phyloP scores from a whole-genome alignment of 148 eudicot genomes.

The Dianthus caryophyllus region DNA sequence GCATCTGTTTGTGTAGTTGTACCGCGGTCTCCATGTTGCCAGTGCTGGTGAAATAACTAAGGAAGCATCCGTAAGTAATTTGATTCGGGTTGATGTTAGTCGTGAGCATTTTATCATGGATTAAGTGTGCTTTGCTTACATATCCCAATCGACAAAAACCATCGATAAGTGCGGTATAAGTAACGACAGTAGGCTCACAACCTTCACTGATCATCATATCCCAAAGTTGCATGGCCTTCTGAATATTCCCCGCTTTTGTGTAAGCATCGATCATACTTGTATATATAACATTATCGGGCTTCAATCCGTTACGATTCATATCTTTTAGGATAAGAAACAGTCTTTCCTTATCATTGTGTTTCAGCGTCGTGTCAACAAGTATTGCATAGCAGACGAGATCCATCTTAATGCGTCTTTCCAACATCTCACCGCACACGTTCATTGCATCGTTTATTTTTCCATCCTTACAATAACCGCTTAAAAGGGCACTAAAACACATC shows the following conservation, averaged over 20 bases:
- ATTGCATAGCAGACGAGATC: constrained; percentile 74
- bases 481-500: constrained; percentile 65
- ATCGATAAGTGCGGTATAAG: constrained; percentile 65
- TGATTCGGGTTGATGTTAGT: constrained; percentile 54
- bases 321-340: constrained; percentile 47
- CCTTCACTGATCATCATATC: constrained; percentile 71
- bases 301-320: constrained; percentile 57
- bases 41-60: constrained; percentile 51
- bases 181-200: constrained; percentile 61
- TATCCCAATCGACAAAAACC: constrained; percentile 62
- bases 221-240: constrained; percentile 64
- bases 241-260: constrained; percentile 58
- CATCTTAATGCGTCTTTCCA: constrained; percentile 48
- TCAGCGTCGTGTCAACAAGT: constrained; percentile 54
- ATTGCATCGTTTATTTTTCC: constrained; percentile 67
- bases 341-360: constrained; percentile 36
- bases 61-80: constrained; percentile 71
- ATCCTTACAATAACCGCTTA: constrained; percentile 60
- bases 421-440: constrained; percentile 58
- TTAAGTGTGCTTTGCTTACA: constrained; percentile 48
- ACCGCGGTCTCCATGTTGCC: constrained; percentile 62
- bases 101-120: constrained; percentile 63
- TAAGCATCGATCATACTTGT: constrained; percentile 65
- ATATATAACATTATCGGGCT: constrained; percentile 71
- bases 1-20: constrained; percentile 53